Evolutionary conservation across 805 yeast species (phyloP).

Genomic region (Cyberlindnera veronae): DNA sequence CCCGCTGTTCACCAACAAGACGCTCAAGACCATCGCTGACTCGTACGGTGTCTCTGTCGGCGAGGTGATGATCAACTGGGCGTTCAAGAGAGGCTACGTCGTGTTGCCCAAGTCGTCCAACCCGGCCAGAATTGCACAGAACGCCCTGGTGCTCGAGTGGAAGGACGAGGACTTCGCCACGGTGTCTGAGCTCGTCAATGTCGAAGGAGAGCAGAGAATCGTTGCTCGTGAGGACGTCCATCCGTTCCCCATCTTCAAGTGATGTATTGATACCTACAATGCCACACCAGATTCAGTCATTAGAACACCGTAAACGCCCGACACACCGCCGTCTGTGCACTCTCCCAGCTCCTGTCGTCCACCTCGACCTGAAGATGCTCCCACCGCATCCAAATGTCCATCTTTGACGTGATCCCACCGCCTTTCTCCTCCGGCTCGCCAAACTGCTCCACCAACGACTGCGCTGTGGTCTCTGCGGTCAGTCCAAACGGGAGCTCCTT

Average conservation of each 20-base stretch:
- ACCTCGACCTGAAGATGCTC: conserved; percentile 33
- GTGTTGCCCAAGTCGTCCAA: conserved; percentile 51
- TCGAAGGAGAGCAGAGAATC: conserved; percentile 9
- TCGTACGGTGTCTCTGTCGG: conserved; percentile 40
- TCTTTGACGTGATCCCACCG: conserved; percentile 33
- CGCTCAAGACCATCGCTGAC: conserved; percentile 42
- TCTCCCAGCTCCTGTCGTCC: conserved; percentile 34
- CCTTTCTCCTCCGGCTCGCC: conserved; percentile 42
- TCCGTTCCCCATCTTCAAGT: conserved; percentile 9
- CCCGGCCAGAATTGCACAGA: conserved; percentile 39
- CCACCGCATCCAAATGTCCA: conserved; percentile 42
- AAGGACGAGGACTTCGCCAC: conserved; percentile 34
- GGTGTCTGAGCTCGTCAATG: conserved; percentile 17
- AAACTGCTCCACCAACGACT: conserved; percentile 28
- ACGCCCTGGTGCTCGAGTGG: conserved; percentile 31
- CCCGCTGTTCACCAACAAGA: conserved; percentile 32
- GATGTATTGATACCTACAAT: neutral
- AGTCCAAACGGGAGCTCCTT: conserved; percentile 23
- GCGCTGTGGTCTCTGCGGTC: conserved; percentile 24
- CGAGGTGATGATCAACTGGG: conserved; percentile 57
- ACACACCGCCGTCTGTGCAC: conserved; percentile 29
- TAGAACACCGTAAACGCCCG: conserved; percentile 9
- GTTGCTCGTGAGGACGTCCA: conserved; percentile 4
- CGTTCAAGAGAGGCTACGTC: conserved; percentile 50
- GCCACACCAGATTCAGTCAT: neutral